Evolutionary conservation across 2,329 filamentous ascomycete species (phyloP), one percentile per base, ranked within the genome.

Genomic region (Lasiodiplodia gonubiensis): DNA sequence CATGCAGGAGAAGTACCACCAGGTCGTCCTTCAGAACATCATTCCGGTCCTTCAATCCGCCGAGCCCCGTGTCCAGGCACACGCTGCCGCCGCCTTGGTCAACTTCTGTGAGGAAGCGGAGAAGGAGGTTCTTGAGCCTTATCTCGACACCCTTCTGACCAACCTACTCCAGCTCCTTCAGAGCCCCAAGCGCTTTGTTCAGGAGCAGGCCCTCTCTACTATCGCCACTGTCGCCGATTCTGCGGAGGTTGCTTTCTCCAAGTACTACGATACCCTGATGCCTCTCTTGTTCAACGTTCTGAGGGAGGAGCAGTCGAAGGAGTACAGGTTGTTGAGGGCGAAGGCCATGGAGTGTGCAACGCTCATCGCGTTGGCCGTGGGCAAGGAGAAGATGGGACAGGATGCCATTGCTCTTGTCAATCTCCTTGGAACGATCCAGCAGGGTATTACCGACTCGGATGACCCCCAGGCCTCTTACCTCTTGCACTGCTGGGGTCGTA

Each of bases 281-380:
- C 95, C 95, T 18, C 84, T 97, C 59, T 86, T 99, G 8, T 94
- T 98, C 79, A 92, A 90, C 69, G 94, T 98, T 11, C 83, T 99
- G 61, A 90, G 90, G 75, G 89, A 93, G 72, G 93, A 97, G 75
- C 94, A 94, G 74, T 92, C 94, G 64, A 97, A 97, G 81, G 95
- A 99, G 75, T 94, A 94, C 80, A 88, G 94, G 65, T 84, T 98
- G 55, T 86, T 99, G 48, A 89, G 94, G 68, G 95, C 95, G 60
- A 99, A 99, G 84, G 95, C 95, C 3, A 99, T 99, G 95, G 95
- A 99, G 80, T 99, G 95, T 76, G 94, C 95, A 21, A 99, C 95
- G 8, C 84, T 99, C 52, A 99, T 99, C 74, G 93, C 95, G 37
- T 84, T 99, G 65, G 95, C 95, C 35, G 95, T 99, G 69, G 95